Percentiles rank a stretch among this genome's conserved stretches.
Conservation (phyloP, 306 rosid species). For the Macrotyloma uniflorum region DNA sequence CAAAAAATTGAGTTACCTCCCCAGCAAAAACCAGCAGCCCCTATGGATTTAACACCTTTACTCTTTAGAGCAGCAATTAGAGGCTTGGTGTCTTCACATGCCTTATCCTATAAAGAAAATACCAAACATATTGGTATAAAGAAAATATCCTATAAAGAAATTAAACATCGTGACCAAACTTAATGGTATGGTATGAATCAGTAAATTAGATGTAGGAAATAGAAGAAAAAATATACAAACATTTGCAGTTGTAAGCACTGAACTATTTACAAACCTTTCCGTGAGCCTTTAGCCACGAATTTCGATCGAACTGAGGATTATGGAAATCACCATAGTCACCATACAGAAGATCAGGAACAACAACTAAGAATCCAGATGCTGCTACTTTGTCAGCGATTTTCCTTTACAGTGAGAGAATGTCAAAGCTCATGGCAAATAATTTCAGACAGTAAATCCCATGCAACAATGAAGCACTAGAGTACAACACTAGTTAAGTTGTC, state of each 20-base stretch:
- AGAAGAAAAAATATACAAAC: too few relatives aligned
- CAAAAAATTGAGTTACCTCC: constrained; percentile 50
- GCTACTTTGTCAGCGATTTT: constrained; percentile 67
- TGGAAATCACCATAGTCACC: constrained; percentile 45
- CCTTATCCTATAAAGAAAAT: constrained; percentile 52
- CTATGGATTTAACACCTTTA: constrained; percentile 57
- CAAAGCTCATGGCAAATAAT: background rate
- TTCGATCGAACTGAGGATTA: constrained; percentile 40
- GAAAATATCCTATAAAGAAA: too few relatives aligned
- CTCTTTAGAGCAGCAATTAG: constrained; percentile 57
- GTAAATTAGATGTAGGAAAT: background rate
- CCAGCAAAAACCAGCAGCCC: constrained; percentile 74
- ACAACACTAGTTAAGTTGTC: background rate
- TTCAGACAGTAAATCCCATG: background rate
- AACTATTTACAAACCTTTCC: constrained; percentile 41
- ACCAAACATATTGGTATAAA: background rate
- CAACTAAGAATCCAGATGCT: constrained; percentile 57
- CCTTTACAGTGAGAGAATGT: constrained; percentile 47
- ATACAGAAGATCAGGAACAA: constrained; percentile 65
- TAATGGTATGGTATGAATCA: constrained; percentile 2
- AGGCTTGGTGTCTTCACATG: constrained; percentile 50
- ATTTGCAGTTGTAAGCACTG: background rate
- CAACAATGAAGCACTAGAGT: background rate
- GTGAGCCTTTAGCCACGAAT: constrained; percentile 49
- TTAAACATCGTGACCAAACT: too few relatives aligned